Conservation (phyloP, 2,329 filamentous ascomycete genomes). For the Bipolaris sorokiniana region DNA sequence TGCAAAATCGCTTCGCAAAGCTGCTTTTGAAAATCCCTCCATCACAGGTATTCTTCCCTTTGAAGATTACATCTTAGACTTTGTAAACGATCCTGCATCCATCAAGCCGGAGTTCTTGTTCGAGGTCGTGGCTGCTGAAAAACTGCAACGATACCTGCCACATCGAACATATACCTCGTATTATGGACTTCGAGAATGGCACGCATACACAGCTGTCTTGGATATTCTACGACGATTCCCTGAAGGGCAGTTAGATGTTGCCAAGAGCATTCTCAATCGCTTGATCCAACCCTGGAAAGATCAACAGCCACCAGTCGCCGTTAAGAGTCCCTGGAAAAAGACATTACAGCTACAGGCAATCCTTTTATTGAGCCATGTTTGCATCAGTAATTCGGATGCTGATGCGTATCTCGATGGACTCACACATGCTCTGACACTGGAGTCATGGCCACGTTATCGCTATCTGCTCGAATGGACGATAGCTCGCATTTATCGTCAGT, state of each 20-base stretch:
- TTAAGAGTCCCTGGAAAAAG: conserved; percentile 57
- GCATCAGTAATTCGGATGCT: conserved; percentile 35
- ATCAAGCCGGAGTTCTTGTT: conserved; percentile 54
- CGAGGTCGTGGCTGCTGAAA: conserved; percentile 50
- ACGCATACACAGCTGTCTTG: conserved; percentile 54
- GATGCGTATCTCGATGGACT: conserved; percentile 47
- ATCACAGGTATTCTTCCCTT: conserved; percentile 44
- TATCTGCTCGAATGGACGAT: conserved; percentile 58
- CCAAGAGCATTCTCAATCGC: conserved; percentile 39
- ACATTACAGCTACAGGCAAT: conserved; percentile 56
- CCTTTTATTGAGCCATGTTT: conserved; percentile 52
- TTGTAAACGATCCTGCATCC: conserved; percentile 51
- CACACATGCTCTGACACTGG: conserved; percentile 51
- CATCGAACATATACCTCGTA: conserved; percentile 51
- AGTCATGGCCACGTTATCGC: conserved; percentile 56
- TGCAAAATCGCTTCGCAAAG: conserved; percentile 38
- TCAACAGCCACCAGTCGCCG: conserved; percentile 52
- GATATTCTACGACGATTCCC: conserved; percentile 53
- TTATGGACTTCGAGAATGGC: conserved; percentile 52
- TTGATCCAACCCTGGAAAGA: conserved; percentile 52
- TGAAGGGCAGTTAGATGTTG: conserved; percentile 27
- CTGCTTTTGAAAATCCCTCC: conserved; percentile 35
- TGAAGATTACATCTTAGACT: conserved; percentile 49
- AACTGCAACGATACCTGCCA: conserved; percentile 37
- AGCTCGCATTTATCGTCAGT: conserved; percentile 50